A percentile compares a stretch with the other conserved stretches of the same genome.
These are phyloP conservation scores for Diutina siamensis DNA, from an alignment of 1,139 yeast genomes.

Conservation along the genomic window DNA sequence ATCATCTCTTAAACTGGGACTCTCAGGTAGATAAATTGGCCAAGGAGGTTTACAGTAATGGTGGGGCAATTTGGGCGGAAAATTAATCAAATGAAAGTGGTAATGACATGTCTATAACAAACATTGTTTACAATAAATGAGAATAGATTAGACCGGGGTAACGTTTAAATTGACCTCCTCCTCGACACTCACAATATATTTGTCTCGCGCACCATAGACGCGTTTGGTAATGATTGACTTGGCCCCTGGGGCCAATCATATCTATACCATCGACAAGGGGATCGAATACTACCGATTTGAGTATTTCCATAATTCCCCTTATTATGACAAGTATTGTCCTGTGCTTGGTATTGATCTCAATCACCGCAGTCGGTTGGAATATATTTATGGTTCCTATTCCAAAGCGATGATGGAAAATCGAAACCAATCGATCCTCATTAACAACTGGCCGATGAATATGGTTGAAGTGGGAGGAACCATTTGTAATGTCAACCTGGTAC, in stretches of 20 bases:
- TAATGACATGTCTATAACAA: no score
- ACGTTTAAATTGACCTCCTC: not conserved
- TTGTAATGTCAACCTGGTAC: not conserved
- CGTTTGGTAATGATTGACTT: not conserved
- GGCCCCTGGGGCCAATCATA: constrained; percentile 2
- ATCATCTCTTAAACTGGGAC: constrained; percentile 71
- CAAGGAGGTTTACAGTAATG: constrained; percentile 35
- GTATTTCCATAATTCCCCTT: not conserved
- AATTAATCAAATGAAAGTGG: not conserved
- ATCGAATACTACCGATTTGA: not conserved
- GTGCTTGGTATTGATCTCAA: not conserved
- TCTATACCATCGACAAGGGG: not conserved
- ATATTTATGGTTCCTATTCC: not conserved
- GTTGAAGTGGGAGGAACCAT: not conserved
- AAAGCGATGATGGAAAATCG: not conserved
- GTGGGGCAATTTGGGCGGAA: constrained; percentile 13
- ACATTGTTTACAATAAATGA: no score
- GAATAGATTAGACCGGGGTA: not conserved
- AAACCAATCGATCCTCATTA: not conserved
- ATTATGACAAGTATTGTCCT: not conserved
- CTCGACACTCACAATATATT: no score
- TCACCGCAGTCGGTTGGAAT: not conserved
- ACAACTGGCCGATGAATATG: not conserved
- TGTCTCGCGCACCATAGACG: no score
- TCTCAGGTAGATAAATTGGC: constrained; percentile 58